A percentile compares a stretch with the other conserved stretches of the same genome.
Evolutionary conservation across 1,284 basidiomycete species (phyloP).

Genomic region (Leccinum griseonigrum): DNA sequence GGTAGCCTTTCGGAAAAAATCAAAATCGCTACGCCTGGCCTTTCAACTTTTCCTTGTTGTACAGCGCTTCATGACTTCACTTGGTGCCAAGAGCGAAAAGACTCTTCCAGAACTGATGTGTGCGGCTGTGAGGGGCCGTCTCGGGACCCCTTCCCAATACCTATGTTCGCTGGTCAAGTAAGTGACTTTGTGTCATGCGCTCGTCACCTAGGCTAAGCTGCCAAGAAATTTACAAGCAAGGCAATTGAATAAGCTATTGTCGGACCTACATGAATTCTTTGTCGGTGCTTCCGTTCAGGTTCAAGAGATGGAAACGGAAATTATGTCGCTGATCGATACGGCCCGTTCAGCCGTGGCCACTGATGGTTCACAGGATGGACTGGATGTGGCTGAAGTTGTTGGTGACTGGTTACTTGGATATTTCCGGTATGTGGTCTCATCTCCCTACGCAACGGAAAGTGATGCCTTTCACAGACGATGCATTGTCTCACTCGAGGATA

Average conservation of each 20-base stretch:
- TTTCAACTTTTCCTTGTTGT: slow-evolving; percentile 46
- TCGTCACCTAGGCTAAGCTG: not conserved
- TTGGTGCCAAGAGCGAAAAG: slow-evolving; percentile 39
- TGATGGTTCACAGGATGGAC: slow-evolving; percentile 2
- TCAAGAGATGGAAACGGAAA: slow-evolving; percentile 35
- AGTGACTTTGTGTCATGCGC: slow-evolving; percentile 9
- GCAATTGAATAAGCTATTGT: slow-evolving; percentile 41
- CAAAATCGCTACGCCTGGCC: slow-evolving; percentile 43
- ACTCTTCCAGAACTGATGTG: slow-evolving; percentile 34
- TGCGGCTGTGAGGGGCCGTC: slow-evolving; percentile 41
- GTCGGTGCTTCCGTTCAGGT: slow-evolving; percentile 19
- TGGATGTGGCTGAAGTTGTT: slow-evolving; percentile 25
- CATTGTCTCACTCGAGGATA: slow-evolving; percentile 46
- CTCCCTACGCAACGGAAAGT: not conserved
- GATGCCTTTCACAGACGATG: slow-evolving; percentile 35
- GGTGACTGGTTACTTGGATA: slow-evolving; percentile 50
- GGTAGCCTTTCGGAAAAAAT: slow-evolving; percentile 32
- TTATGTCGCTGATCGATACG: slow-evolving; percentile 35
- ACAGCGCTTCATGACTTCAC: slow-evolving; percentile 40
- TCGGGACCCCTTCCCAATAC: slow-evolving; percentile 41
- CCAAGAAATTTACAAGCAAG: slow-evolving; percentile 45
- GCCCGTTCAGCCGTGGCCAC: slow-evolving; percentile 30
- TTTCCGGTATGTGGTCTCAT: slow-evolving; percentile 42
- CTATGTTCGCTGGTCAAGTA: slow-evolving; percentile 49
- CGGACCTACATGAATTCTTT: slow-evolving; percentile 41